Base-by-base conservation (phyloP, 1,284 basidiomycete species). In the Ganoderma resinaceum region DNA sequence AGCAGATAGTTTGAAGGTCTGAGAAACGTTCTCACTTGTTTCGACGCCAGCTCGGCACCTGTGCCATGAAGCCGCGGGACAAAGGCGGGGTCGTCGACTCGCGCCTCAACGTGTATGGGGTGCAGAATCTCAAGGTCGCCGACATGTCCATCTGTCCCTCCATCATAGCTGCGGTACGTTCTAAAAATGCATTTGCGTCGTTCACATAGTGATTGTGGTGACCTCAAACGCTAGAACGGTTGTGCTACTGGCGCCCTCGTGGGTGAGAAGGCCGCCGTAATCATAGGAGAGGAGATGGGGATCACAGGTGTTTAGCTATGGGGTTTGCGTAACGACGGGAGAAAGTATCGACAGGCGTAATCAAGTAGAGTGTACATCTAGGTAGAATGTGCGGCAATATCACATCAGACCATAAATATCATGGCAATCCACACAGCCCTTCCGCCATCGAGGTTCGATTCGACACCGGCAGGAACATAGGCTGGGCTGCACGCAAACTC, bases 41-140 rank as follows among this genome's bases (percentile, higher is more conserved):
- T 5, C 6, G n/a, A 26, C 49, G 5, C 18, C 67, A 89, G 87
- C 80, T 88, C 38, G 89, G 88, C 20, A 92, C 90, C 0, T 91
- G 90, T 70, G 85, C 87, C 0, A 92, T 92, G 90, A 90, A 88
- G 74, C 81, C 86, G 1, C 82, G 85, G 26, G 82, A 84, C 12
- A 68, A 82, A 61, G 83, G 83, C 4, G 91, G 90, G 14, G 90
- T 91, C 0, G 89, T 92, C 11, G 88, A 92, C 71, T 70, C 84
- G 2, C 81, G 79, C 2, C 77, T 93, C 57, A 88, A 89, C 73
- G 90, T 92, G 1, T 90, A 92, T 72, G 90, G 90, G 6, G 83
- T 88, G 0, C 71, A 80, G 61, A 81, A 83, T 23, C 79, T 93
- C 61, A 92, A 92, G 78, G 82, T 92, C 31, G 87, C 86, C 80